These are phyloP conservation scores for Globisporangium spiculum DNA, from an alignment of 352 stramenopile genomes.

Conservation along the genomic window DNA sequence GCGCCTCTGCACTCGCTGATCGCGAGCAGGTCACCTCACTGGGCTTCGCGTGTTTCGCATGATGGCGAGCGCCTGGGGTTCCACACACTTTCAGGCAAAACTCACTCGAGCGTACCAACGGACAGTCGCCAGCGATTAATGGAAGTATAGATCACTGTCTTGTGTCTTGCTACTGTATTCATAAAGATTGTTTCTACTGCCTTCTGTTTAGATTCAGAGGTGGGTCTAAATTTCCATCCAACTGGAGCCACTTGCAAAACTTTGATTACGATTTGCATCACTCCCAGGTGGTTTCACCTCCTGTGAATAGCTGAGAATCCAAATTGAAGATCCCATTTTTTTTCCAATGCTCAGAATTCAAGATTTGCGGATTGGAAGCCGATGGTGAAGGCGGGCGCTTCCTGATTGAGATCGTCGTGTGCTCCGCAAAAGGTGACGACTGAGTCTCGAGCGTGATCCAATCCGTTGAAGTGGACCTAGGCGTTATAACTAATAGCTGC, in stretches of 20 bases:
- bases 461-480: too few relatives aligned
- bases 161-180: too few relatives aligned
- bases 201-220: too few relatives aligned
- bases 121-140: neutral
- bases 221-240: neutral
- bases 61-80: neutral
- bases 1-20: neutral
- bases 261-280: neutral
- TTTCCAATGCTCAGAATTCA: neutral
- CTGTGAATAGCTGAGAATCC: neutral
- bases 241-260: neutral
- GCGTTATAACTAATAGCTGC: too few relatives aligned
- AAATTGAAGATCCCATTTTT: neutral
- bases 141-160: too few relatives aligned
- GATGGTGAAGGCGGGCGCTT: neutral
- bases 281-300: neutral
- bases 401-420: too few relatives aligned
- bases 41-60: neutral
- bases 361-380: neutral
- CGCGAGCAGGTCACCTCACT: conserved; percentile 1
- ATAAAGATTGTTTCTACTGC: too few relatives aligned
- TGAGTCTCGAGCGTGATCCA: too few relatives aligned
- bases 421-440: too few relatives aligned
- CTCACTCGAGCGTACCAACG: neutral
- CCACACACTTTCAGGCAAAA: neutral